phyloP scores from a whole-genome alignment of 495 filamentous ascomycete species.

The Astrothelium macrocarpum region DNA sequence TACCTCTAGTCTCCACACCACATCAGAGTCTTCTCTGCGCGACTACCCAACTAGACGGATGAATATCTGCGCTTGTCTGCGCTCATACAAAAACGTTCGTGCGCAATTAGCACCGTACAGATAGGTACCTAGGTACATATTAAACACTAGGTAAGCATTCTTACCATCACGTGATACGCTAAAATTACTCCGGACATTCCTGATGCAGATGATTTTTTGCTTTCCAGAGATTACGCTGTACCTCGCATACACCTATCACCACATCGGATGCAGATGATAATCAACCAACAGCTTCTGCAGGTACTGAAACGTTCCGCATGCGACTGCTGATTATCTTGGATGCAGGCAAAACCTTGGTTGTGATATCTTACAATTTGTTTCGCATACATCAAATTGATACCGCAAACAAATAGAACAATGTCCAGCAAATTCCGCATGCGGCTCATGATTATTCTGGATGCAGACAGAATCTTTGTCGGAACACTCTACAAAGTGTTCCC shows the following conservation, averaged over 20 bases:
- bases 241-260: neutral
- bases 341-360: neutral
- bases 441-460: neutral
- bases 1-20: no score
- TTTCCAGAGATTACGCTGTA: conserved; percentile 6
- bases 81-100: no score
- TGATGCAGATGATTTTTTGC: conserved; percentile 14
- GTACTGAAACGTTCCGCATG: neutral
- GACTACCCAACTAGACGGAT: no score
- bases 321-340: neutral
- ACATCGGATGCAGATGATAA: neutral
- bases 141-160: no score
- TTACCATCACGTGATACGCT: no score
- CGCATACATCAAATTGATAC: neutral
- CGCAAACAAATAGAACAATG: neutral
- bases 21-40: no score
- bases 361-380: neutral
- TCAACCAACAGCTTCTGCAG: neutral
- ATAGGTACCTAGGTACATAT: no score
- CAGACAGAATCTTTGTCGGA: neutral
- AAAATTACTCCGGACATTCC: no score
- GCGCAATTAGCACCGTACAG: no score
- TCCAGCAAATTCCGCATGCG: neutral
- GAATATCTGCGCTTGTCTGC: no score
- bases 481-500: neutral